A percentile compares a stretch with the other conserved stretches of the same genome.
Evolutionary conservation across 2,329 filamentous ascomycete species (phyloP).

Genomic region (Pyrenochaeta sp.): DNA sequence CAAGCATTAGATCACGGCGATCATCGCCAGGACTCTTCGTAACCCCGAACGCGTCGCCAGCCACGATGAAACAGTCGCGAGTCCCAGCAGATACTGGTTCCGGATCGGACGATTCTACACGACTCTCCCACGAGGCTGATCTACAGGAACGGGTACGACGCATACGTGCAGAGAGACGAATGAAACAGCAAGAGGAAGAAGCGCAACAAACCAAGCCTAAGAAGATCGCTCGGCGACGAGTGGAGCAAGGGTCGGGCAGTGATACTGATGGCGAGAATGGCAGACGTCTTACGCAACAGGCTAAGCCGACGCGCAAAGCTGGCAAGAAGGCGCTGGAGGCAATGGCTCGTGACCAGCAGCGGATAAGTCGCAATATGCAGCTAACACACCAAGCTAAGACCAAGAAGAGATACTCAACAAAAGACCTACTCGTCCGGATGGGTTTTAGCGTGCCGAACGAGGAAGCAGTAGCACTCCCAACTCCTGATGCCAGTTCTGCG

Average conservation of each 20-base stretch:
- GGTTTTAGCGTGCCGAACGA: constrained; percentile 66
- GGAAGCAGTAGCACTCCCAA: constrained; percentile 23
- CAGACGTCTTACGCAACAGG: constrained; percentile 68
- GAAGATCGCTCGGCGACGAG: constrained; percentile 26
- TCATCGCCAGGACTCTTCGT: constrained; percentile 66
- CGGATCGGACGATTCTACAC: constrained; percentile 56
- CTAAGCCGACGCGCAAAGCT: constrained; percentile 79
- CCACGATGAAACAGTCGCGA: constrained; percentile 41
- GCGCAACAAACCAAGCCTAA: constrained; percentile 50
- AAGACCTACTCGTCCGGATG: constrained; percentile 83
- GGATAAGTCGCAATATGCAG: constrained; percentile 88
- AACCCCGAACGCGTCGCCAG: constrained; percentile 54
- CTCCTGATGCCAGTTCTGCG: constrained; percentile 51
- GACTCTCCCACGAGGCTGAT: constrained; percentile 61
- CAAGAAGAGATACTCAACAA: constrained; percentile 88
- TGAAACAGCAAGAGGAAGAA: constrained; percentile 66
- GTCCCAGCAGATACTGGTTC: constrained; percentile 38
- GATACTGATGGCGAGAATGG: constrained; percentile 65
- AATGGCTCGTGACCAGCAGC: constrained; percentile 93
- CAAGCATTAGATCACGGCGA: constrained; percentile 38
- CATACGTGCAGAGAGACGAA: constrained; percentile 75
- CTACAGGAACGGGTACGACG: constrained; percentile 76
- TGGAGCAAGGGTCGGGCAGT: constrained; percentile 55
- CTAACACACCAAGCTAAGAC: constrained; percentile 85
- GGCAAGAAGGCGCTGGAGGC: constrained; percentile 95